Evolutionary conservation across 805 yeast genomes (phyloP), one percentile per base, ranked within the genome.

Genomic region (Yueomyces sinensis): DNA sequence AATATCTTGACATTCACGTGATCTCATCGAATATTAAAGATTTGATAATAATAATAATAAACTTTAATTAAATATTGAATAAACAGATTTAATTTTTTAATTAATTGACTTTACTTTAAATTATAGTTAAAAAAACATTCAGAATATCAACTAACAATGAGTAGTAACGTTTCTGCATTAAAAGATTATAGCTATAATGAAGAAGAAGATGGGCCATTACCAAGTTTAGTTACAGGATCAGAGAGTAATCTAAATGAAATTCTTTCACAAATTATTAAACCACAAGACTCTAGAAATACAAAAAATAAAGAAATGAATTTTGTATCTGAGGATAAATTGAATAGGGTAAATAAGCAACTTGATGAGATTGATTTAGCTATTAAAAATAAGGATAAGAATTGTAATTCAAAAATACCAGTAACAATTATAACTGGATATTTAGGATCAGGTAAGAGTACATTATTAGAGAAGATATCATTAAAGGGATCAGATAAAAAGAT

Each of bases 351-450:
- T 35, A 44, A 43, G 24, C 57, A 50, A 29, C 30, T 42, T 16
- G 41, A 40, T 5, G 41, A 34, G 16, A 22, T 17, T n/a, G 30
- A 17, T 5, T 3, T 7, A 11, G 32, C n/a, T 15, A 9, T 7
- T 14, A 16, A 23, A 5, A 22, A 29, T 22, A n/a, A 13, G 13
- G 24, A 20, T 7, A 14, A 15, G 4, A 18, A 29, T 9, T 7
- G 4, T 7, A 7, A 7, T 2, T 22, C 34, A 13, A 76, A 74
- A 51, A 87, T 87, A 4, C 98, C 98, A 1, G 74, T 91, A 14
- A 84, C 96, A 0, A 83, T 91, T 13, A 75, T 91, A 27, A 89
- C 98, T 0, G 98, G 98, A 2, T 91, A 87, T 51, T 59, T 91
- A 28, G 98, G 98, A 1, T 79, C 94, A 11, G 98, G 98, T 2